Evolutionary conservation across 78 protist species (phyloP), one percentile per base, ranked within the genome.

Genomic region (Dictyostelium brefeldianum): DNA sequence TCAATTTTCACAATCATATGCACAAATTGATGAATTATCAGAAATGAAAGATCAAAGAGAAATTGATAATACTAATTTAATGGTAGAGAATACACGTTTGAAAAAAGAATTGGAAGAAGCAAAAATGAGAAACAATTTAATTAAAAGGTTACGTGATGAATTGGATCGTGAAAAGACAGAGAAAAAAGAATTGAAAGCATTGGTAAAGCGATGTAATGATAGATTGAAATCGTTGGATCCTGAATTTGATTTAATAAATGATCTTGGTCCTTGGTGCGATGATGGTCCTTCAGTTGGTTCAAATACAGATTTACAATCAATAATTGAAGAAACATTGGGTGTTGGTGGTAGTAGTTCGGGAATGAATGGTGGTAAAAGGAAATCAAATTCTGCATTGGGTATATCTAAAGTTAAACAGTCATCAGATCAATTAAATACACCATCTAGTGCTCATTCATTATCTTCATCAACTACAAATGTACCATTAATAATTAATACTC

Each of bases 61-160:
- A 71, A 14, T 27, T 54, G 56, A 78, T 70, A 56, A 53, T 71
- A 18, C 27, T 25, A 46, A 57, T 27, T 29, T 20, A n/a, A n/a
- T 74, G 41, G 91, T 59, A 8, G 91, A 83, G 48, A 27, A 70
- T 51, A 11, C 36, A 3, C 17, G 9, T 18, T 20, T 83, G 22
- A 83, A 56, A 47, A 83, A 83, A 47, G 91, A 83, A 41, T 36
- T 71, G 6, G 91, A 83, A 7, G 91, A 83, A 3, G 17, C 25
- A 20, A 69, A 54, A 36, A 1, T 36, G n/a, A 25, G 73, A 69
- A 27, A 62, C 17, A 43, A 22, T 47, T 2, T 70, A 29, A 14
- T 83, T 2, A 83, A 59, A 25, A 83, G 73, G 27, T 29, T 83
- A 14, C 31, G 81, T 15, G 81, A 71, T 1, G 91, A 83, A 56